Conservation (phyloP, 371 early-diverging fungal genomes). For the Mucor lusitanicus region DNA sequence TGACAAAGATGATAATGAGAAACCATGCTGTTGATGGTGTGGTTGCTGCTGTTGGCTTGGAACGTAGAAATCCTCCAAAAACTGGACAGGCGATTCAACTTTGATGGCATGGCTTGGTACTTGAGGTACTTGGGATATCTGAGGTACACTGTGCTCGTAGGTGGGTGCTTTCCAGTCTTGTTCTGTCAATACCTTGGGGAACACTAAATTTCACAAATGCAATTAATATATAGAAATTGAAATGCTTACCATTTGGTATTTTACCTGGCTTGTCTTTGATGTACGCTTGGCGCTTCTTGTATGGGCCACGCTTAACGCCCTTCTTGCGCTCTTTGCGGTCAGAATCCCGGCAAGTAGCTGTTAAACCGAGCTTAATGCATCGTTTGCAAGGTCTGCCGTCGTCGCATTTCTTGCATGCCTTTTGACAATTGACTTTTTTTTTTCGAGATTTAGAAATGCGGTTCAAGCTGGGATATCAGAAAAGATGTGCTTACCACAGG, state of each 20-base stretch:
- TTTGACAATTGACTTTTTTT: conserved; percentile 78
- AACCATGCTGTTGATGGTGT: background rate
- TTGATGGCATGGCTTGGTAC: conserved; percentile 10
- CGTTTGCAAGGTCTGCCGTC: conserved; percentile 85
- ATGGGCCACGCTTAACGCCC: conserved; percentile 85
- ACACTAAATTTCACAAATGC: conserved; percentile 8
- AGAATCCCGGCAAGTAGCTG: conserved; percentile 77
- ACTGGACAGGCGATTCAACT: conserved; percentile 7
- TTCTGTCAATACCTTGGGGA: conserved; percentile 22
- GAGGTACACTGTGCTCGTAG: background rate
- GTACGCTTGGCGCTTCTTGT: conserved; percentile 55
- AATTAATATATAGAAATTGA: background rate
- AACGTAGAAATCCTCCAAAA: conserved; percentile 13
- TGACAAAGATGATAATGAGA: conserved; percentile 5
- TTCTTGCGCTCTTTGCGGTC: conserved; percentile 84
- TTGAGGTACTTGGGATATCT: conserved; percentile 20
- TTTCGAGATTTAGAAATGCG: no score
- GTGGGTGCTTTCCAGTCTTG: conserved; percentile 13
- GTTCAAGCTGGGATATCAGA: no score
- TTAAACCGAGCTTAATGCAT: conserved; percentile 76
- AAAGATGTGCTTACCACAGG: conserved; percentile 30
- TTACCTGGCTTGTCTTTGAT: conserved; percentile 25
- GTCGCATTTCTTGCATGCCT: conserved; percentile 94
- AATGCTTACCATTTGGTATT: background rate
- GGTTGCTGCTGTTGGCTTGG: conserved; percentile 4